Percentiles rank a stretch among this genome's conserved stretches.
Evolutionary conservation across 2,329 filamentous ascomycete genomes (phyloP).

Genomic region (Fusarium camptoceras): DNA sequence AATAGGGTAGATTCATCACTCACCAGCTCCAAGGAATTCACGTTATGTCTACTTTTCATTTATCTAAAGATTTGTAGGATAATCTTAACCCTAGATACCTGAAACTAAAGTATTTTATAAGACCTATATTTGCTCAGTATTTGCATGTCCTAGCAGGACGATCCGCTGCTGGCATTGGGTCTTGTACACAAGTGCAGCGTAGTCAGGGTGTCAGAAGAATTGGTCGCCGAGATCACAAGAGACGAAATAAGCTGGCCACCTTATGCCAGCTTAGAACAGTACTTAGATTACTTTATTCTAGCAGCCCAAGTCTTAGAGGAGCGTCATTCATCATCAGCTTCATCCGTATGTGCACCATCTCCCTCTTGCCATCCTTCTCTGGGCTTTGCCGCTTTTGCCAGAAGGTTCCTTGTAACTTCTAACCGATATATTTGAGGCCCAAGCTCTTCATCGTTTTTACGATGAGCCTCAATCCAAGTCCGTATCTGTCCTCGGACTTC

Average conservation of each 20-base stretch:
- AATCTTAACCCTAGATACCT: not conserved
- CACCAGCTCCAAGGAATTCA: conserved; percentile 17
- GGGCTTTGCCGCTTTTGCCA: conserved; percentile 50
- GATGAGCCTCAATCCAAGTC: conserved; percentile 51
- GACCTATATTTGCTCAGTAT: not conserved
- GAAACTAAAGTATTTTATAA: not conserved
- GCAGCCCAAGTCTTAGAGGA: not conserved
- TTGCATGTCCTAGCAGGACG: not conserved
- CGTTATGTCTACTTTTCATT: not conserved
- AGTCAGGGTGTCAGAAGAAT: not conserved
- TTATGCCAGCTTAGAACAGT: not conserved
- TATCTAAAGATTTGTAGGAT: not conserved
- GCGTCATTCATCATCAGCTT: conserved; percentile 4
- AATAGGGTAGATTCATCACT: not conserved
- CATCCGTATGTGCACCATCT: conserved; percentile 3
- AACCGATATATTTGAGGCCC: conserved; percentile 52
- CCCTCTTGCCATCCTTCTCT: conserved; percentile 33
- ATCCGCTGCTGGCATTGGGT: not conserved
- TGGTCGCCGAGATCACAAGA: not conserved
- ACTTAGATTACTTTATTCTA: not conserved
- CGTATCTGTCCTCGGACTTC: conserved; percentile 53
- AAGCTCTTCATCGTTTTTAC: conserved; percentile 45
- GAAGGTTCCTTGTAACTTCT: conserved; percentile 52
- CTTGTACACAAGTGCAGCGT: not conserved
- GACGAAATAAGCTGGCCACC: not conserved